Percentiles rank a stretch among this genome's conserved stretches.
Conservation (phyloP, 768 basidiomycete species). For the Arthromyces matolae region DNA sequence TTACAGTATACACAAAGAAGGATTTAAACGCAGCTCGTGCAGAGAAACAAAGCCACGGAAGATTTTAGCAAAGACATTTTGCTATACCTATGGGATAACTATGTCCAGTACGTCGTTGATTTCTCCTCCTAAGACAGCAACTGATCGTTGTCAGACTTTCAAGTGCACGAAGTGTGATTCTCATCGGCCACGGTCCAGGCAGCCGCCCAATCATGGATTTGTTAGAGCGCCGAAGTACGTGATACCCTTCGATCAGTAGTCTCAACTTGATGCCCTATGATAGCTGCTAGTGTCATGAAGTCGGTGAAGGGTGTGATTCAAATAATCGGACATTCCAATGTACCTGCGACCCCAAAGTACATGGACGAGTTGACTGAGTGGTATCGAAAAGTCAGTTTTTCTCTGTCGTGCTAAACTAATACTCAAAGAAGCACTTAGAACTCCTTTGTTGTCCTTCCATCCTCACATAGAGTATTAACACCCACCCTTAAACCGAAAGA, state of each 20-base stretch:
- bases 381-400: conserved; percentile 61
- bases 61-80: conserved; percentile 57
- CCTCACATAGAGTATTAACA: conserved; percentile 52
- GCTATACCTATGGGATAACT: conserved; percentile 94
- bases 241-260: not conserved
- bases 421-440: conserved; percentile 42
- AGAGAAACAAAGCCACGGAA: conserved; percentile 41
- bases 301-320: conserved; percentile 72
- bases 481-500: conserved; percentile 38
- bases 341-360: conserved; percentile 53
- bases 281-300: conserved; percentile 52
- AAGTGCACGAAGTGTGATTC: conserved; percentile 63
- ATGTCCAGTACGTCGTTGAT: conserved; percentile 66
- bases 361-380: conserved; percentile 58
- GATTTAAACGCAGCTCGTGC: not conserved
- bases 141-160: conserved; percentile 51
- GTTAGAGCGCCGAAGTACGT: conserved; percentile 65
- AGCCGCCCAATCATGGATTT: conserved; percentile 75
- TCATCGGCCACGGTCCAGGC: conserved; percentile 88
- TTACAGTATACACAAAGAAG: too few relatives aligned
- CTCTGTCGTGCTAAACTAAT: not conserved
- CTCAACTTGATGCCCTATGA: not conserved
- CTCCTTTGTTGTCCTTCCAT: conserved; percentile 68
- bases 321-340: conserved; percentile 62
- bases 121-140: not conserved